Evolutionary conservation across 202 grass and related monocot genomes (phyloP).

Genomic region (Cymbopogon flexuosus): DNA sequence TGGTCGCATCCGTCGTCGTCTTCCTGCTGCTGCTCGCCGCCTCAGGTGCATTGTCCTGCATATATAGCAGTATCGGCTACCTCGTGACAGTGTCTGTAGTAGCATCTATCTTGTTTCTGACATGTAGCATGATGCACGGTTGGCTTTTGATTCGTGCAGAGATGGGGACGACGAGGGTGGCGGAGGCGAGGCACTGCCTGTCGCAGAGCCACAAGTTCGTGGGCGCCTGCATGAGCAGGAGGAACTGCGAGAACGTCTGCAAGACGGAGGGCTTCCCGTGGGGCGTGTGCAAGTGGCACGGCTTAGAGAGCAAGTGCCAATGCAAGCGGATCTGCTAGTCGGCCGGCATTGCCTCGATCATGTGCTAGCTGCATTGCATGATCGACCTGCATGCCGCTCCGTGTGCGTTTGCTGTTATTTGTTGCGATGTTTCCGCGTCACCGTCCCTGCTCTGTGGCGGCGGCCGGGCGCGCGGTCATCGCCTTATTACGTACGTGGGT

Average conservation of each 20-base stretch:
- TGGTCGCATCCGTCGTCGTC: constrained; percentile 35
- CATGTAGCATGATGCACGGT: not conserved
- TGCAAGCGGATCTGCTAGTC: constrained; percentile 55
- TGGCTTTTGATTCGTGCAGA: constrained; percentile 17
- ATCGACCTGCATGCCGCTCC: too few relatives aligned
- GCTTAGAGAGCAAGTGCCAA: constrained; percentile 44
- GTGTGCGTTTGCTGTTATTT: not conserved
- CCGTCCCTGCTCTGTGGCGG: not conserved
- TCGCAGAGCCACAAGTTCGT: constrained; percentile 65
- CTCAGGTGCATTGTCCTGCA: constrained; percentile 27
- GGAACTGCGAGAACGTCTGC: constrained; percentile 61
- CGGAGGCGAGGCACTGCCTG: constrained; percentile 52
- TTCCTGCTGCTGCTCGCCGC: constrained; percentile 43
- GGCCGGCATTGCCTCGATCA: too few relatives aligned
- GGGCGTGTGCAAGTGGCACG: constrained; percentile 45
- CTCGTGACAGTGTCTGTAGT: not conserved
- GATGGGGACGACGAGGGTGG: constrained; percentile 45
- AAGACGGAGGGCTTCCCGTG: constrained; percentile 54
- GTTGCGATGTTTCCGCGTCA: not conserved
- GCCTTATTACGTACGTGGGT: too few relatives aligned
- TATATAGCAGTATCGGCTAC: too few relatives aligned
- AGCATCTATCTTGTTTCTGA: not conserved
- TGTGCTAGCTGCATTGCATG: not conserved
- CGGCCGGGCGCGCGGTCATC: too few relatives aligned
- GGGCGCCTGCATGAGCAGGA: constrained; percentile 39